These are phyloP conservation scores for Termitomyces sp. DNA, from an alignment of 768 basidiomycete species.

Conservation along the genomic window DNA sequence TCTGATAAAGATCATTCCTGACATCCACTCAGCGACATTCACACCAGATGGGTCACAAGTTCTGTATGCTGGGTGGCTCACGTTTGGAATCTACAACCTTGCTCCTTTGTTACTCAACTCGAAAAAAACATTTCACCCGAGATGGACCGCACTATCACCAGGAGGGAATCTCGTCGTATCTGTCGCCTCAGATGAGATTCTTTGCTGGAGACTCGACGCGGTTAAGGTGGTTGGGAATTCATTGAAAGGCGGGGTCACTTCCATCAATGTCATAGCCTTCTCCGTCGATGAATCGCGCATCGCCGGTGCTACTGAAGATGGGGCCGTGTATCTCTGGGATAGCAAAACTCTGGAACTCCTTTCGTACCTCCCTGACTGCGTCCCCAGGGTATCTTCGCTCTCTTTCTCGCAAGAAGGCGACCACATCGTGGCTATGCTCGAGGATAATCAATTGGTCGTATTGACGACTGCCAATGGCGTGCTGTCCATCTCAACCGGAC, in stretches of 20 bases:
- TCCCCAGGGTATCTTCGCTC: not conserved
- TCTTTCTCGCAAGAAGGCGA: not conserved
- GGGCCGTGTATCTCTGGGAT: not conserved
- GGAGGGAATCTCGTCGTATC: not conserved
- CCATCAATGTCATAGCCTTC: not conserved
- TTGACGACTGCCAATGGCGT: not conserved
- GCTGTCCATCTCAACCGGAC: not conserved
- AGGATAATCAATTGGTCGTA: not conserved
- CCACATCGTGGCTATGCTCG: not conserved
- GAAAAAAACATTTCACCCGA: not conserved
- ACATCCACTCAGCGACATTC: not conserved
- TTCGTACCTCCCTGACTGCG: not conserved
- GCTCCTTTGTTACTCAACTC: not conserved
- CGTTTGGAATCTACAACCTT: not conserved
- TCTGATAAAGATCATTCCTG: not conserved
- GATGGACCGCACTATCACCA: not conserved
- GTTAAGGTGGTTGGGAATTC: not conserved
- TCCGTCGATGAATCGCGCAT: not conserved
- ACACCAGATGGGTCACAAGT: not conserved
- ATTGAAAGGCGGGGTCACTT: not conserved
- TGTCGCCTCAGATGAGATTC: not conserved
- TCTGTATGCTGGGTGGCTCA: not conserved
- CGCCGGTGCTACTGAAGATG: not conserved
- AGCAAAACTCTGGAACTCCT: not conserved
- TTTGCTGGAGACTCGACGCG: not conserved